These are phyloP conservation scores for Cryptomeria japonica DNA, from an alignment of 75 land plant genomes.

Conservation along the genomic window DNA sequence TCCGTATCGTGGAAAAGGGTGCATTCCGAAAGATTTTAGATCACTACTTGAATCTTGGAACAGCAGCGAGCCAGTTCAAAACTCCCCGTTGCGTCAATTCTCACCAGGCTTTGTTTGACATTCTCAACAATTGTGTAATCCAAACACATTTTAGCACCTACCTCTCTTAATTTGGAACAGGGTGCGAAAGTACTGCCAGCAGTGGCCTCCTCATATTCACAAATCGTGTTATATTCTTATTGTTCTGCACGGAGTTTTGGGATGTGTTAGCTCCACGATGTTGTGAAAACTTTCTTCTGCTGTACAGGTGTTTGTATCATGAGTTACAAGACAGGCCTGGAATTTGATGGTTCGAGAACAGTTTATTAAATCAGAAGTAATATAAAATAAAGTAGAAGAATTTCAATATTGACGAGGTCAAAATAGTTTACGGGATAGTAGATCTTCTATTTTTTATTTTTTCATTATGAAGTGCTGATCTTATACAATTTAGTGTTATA, in stretches of 20 bases:
- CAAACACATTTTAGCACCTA: conserved; percentile 46
- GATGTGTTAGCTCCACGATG: background rate
- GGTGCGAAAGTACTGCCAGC: background rate
- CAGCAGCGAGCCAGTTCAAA: conserved; percentile 71
- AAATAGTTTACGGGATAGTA: too few species aligned
- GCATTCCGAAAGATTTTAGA: conserved; percentile 69
- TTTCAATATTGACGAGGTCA: too few species aligned
- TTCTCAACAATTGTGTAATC: conserved; percentile 38
- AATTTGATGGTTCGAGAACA: too few species aligned
- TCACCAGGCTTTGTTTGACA: conserved; percentile 33
- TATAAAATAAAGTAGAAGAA: too few species aligned
- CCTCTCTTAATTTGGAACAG: conserved; percentile 3
- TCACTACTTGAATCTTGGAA: conserved; percentile 48
- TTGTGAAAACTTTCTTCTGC: too few species aligned
- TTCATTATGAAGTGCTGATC: too few species aligned
- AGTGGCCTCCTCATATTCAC: background rate
- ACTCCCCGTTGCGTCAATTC: conserved; percentile 54
- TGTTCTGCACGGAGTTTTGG: background rate
- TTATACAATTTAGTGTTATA: too few species aligned
- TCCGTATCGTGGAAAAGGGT: conserved; percentile 43
- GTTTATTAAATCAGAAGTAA: too few species aligned
- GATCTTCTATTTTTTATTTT: too few species aligned
- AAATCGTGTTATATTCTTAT: background rate
- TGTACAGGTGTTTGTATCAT: too few species aligned
- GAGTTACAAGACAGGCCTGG: too few species aligned